phyloP scores from a whole-genome alignment of 345 rosid species.

The Psidium friedrichsthalianum region DNA sequence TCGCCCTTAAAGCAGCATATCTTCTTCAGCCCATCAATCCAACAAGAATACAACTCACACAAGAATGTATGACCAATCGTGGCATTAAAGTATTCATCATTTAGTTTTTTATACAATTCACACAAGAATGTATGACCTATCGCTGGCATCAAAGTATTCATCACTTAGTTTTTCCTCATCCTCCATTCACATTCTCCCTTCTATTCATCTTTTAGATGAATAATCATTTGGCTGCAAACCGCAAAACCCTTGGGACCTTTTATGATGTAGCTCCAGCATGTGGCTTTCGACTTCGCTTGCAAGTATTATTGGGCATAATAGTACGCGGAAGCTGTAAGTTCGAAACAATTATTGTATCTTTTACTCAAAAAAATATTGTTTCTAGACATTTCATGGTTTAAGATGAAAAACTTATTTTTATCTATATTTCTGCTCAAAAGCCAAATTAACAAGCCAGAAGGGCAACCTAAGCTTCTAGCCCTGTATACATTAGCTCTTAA shows the following conservation, averaged over 20 bases:
- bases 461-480: neutral
- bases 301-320: neutral
- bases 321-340: neutral
- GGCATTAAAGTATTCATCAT: neutral
- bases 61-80: neutral
- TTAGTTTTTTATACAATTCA: neutral
- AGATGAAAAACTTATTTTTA: neutral
- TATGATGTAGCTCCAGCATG: neutral
- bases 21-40: neutral
- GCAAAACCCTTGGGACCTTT: neutral
- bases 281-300: neutral
- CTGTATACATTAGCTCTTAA: neutral
- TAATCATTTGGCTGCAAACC: neutral
- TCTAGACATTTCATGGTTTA: neutral
- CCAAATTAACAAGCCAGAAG: neutral
- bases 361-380: neutral
- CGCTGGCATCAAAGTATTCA: neutral
- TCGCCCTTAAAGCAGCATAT: neutral
- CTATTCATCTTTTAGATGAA: neutral
- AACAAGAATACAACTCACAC: neutral
- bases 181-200: neutral
- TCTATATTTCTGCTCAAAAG: neutral
- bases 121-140: neutral
- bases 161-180: neutral
- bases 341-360: neutral